phyloP scores from a whole-genome alignment of 169 alveolate genomes.

The Plasmodium vivax region DNA sequence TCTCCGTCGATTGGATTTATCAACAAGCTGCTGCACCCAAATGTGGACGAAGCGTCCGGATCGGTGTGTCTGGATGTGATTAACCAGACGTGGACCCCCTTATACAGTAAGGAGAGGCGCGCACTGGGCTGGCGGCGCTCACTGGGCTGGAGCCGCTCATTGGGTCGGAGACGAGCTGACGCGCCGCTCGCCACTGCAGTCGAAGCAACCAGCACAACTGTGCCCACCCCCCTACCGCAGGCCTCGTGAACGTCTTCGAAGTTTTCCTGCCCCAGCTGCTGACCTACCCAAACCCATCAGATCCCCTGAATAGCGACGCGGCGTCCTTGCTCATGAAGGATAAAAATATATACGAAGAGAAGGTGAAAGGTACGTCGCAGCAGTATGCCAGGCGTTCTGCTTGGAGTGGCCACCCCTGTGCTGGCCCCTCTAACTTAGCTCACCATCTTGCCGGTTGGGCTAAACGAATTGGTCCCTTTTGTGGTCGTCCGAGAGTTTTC shows the following conservation, averaged over 20 bases:
- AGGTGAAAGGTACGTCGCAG: slow-evolving; percentile 89
- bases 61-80: slow-evolving; percentile 97
- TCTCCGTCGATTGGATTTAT: slow-evolving; percentile 97
- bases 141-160: neutral
- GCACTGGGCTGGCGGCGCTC: neutral
- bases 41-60: slow-evolving; percentile 97
- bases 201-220: neutral
- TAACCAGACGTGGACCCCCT: slow-evolving; percentile 98
- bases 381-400: neutral
- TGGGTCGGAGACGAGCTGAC: neutral
- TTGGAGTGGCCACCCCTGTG: neutral
- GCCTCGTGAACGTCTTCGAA: slow-evolving; percentile 95
- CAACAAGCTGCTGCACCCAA: slow-evolving; percentile 95
- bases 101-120: slow-evolving; percentile 86
- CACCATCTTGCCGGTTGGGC: neutral
- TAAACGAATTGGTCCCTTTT: neutral
- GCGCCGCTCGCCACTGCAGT: neutral
- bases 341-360: slow-evolving; percentile 90
- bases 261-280: slow-evolving; percentile 96
- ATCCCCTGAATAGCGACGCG: slow-evolving; percentile 97
- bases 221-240: slow-evolving; percentile 74
- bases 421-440: neutral
- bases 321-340: slow-evolving; percentile 93
- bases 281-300: slow-evolving; percentile 97
- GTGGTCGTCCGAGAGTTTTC: no score